phyloP scores from a whole-genome alignment of 495 filamentous ascomycete genomes.

The Xylaria sp. region DNA sequence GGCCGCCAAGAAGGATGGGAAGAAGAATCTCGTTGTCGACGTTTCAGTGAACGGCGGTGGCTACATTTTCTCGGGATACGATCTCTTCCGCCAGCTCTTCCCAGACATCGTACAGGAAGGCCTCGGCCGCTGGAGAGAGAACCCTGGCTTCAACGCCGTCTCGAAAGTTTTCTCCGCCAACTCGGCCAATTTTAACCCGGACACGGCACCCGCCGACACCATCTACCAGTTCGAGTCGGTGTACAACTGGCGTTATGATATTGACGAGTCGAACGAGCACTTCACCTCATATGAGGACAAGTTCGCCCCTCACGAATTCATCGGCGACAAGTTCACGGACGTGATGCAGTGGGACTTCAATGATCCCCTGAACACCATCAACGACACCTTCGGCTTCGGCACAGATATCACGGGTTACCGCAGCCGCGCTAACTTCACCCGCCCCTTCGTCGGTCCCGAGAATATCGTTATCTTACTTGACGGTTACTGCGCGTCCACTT shows the following conservation, averaged over 20 bases:
- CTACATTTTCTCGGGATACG: slow-evolving; percentile 54
- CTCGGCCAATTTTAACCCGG: slow-evolving; percentile 40
- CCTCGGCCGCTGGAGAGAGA: slow-evolving; percentile 42
- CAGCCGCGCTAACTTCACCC: slow-evolving; percentile 47
- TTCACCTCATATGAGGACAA: slow-evolving; percentile 49
- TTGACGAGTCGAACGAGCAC: slow-evolving; percentile 41
- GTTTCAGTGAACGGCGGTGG: slow-evolving; percentile 61
- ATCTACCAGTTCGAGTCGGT: slow-evolving; percentile 41
- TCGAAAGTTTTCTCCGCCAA: slow-evolving; percentile 41
- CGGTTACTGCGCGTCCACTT: slow-evolving; percentile 70
- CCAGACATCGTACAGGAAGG: slow-evolving; percentile 49
- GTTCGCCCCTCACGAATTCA: slow-evolving; percentile 41
- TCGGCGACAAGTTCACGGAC: slow-evolving; percentile 45
- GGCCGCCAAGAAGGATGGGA: slow-evolving; percentile 46
- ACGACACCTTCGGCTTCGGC: slow-evolving; percentile 45
- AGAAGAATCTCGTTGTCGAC: slow-evolving; percentile 62
- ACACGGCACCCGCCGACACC: slow-evolving; percentile 33
- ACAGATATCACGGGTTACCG: slow-evolving; percentile 55
- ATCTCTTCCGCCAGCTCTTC: slow-evolving; percentile 56
- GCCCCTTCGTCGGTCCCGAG: slow-evolving; percentile 50
- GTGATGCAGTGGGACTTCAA: slow-evolving; percentile 50
- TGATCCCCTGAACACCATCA: slow-evolving; percentile 47
- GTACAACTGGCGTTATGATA: slow-evolving; percentile 50
- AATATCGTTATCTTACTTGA: slow-evolving; percentile 60
- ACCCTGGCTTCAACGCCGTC: slow-evolving; percentile 41